phyloP scores from a whole-genome alignment of 1,284 basidiomycete genomes.

The Ceratobasidium sp. region DNA sequence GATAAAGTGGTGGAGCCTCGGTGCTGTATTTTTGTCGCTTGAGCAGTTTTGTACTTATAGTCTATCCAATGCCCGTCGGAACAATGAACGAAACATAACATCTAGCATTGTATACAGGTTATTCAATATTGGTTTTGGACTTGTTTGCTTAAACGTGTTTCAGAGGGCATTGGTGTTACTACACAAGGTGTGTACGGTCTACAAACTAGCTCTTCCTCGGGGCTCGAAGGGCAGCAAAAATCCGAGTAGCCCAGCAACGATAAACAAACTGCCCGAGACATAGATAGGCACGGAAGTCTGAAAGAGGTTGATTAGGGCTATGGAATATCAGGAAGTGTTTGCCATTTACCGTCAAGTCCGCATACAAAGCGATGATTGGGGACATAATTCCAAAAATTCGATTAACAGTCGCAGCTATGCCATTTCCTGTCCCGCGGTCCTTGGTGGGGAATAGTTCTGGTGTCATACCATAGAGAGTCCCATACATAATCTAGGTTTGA shows the following conservation, averaged over 20 bases:
- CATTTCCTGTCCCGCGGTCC: conserved; percentile 79
- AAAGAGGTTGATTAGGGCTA: not conserved
- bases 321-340: not conserved
- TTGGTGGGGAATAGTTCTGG: conserved; percentile 77
- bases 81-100: too few species aligned
- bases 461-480: conserved; percentile 50
- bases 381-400: conserved; percentile 77
- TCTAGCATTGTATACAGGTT: too few species aligned
- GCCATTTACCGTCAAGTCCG: conserved; percentile 61
- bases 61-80: too few species aligned
- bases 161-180: too few species aligned
- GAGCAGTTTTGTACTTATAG: too few species aligned
- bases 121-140: too few species aligned
- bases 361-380: conserved; percentile 75
- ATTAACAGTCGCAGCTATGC: conserved; percentile 69
- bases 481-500: conserved; percentile 30
- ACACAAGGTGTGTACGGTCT: conserved; percentile 45
- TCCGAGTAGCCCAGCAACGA: conserved; percentile 71
- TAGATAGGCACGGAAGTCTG: conserved; percentile 75
- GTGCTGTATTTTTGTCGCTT: too few species aligned
- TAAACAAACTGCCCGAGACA: conserved; percentile 74
- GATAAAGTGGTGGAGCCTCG: not conserved
- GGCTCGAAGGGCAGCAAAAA: conserved; percentile 78
- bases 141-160: too few species aligned
- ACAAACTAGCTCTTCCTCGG: conserved; percentile 73